Evolutionary conservation across 2,329 filamentous ascomycete species (phyloP), one percentile per base, ranked within the genome.

Genomic region (Xylariales sp.): DNA sequence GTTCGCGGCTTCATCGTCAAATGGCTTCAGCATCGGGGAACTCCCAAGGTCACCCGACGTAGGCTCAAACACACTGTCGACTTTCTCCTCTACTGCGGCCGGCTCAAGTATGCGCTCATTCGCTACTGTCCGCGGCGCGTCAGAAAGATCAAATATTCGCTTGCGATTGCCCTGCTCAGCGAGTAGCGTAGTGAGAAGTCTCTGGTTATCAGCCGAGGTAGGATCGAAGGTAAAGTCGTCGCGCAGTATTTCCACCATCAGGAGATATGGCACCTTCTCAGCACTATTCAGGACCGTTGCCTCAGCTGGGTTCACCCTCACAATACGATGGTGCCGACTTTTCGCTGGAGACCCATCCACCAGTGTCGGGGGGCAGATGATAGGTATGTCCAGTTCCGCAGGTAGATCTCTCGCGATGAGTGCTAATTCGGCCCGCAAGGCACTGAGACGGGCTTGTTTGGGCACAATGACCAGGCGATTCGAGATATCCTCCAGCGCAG

Each of bases 211-310:
- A 20, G 76, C 69, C 1, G 80, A 83, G 22, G 84, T 79, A 1
- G 86, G 85, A 51, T 91, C 82, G 53, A 93, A 93, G 24, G 83
- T 82, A 56, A 93, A 91, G 54, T 93, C 87, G 50, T 91, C 86
- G 18, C 83, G 72, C 35, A 93, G 65, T 16, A 93, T 82, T 57
- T 93, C 87, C 3, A 91, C 79, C 86, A 93, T 90, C 20, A 93
- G 72, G 37, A 93, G 64, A 62, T 89, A 93, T 1, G 87, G 87
- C 32, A 93, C 87, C 58, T 89, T 86, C 60, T 93, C 86, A 4
- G 87, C 87, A 58, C 87, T 93, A 62, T 93, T 93, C 38, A 93
- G 66, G 41, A 90, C 88, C 1, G 87, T 91, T 5, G 87, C 83
- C 62, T 93, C 87, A 2, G 86, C 85, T 5, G 87, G 88, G 55